A percentile compares a stretch with the other conserved stretches of the same genome.
These are phyloP conservation scores for Withania somnifera DNA, from an alignment of 305 asterid species.

Conservation along the genomic window DNA sequence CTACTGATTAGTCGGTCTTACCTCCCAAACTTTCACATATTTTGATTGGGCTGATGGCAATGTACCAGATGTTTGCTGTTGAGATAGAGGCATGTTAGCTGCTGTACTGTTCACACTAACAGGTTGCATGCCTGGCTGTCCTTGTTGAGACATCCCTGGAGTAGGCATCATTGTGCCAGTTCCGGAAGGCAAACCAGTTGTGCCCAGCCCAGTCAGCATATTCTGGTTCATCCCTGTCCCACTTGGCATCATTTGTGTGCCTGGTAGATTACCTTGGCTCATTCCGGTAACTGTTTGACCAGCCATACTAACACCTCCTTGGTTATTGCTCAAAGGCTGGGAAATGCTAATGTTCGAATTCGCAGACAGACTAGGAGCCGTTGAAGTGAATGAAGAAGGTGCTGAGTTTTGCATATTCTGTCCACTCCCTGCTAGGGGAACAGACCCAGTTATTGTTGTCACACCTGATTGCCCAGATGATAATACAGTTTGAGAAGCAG, in stretches of 20 bases:
- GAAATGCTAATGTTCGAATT: conserved; percentile 50
- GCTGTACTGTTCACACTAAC: conserved; percentile 47
- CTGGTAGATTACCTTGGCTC: conserved; percentile 63
- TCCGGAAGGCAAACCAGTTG: conserved; percentile 56
- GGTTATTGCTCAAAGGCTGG: conserved; percentile 51
- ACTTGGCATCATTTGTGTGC: conserved; percentile 58
- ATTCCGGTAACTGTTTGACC: conserved; percentile 55
- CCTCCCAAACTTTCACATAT: conserved; percentile 97
- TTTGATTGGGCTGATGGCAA: conserved; percentile 74
- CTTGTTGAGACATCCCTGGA: conserved; percentile 73
- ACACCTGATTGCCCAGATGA: conserved; percentile 54
- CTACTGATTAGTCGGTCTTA: conserved; percentile 14
- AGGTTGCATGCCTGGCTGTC: conserved; percentile 66
- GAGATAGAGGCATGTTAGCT: conserved; percentile 61
- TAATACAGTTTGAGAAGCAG: conserved; percentile 55
- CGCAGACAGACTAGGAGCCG: conserved; percentile 34
- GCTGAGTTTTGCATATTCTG: conserved; percentile 44
- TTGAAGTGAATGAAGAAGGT: conserved; percentile 39
- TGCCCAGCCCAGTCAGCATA: conserved; percentile 45
- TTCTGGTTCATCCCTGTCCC: conserved; percentile 62
- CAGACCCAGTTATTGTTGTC: conserved; percentile 46
- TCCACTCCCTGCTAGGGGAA: conserved; percentile 42
- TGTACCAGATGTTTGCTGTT: conserved; percentile 69
- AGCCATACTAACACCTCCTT: conserved; percentile 41
- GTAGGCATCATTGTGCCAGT: conserved; percentile 69